Evolutionary conservation across 2,329 filamentous ascomycete species (phyloP).

Genomic region (Colletotrichum truncatum): DNA sequence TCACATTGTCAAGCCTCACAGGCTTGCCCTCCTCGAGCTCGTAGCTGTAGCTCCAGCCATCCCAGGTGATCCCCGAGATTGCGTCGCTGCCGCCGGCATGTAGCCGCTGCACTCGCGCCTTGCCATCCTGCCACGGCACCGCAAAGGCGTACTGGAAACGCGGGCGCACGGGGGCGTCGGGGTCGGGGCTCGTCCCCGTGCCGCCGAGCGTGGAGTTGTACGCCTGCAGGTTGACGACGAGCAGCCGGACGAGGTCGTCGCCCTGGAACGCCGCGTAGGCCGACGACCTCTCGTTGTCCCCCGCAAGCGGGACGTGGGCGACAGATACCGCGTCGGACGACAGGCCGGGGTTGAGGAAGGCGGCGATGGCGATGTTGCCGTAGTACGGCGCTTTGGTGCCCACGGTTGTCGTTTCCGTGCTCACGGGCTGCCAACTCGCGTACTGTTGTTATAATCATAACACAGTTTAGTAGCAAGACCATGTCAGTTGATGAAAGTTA

Average conservation of each 20-base stretch:
- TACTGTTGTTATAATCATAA: no score
- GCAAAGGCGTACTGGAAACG: conserved; percentile 51
- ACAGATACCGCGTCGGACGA: conserved; percentile 49
- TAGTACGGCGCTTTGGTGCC: conserved; percentile 74
- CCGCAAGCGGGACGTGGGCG: conserved; percentile 53
- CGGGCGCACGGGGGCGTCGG: conserved; percentile 40
- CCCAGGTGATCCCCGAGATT: conserved; percentile 68
- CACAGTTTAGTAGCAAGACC: no score
- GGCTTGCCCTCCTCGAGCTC: conserved; percentile 64
- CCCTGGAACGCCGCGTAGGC: conserved; percentile 66
- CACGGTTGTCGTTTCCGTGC: conserved; percentile 55
- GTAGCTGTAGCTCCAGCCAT: conserved; percentile 69
- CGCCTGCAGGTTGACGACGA: conserved; percentile 65
- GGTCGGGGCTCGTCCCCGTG: conserved; percentile 37
- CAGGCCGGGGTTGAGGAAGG: conserved; percentile 59
- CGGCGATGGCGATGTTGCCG: conserved; percentile 66
- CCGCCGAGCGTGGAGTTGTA: conserved; percentile 67
- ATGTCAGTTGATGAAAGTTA: not conserved
- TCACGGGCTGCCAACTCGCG: conserved; percentile 67
- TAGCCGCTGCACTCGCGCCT: conserved; percentile 55
- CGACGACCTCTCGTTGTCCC: conserved; percentile 47
- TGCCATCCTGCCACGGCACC: conserved; percentile 38
- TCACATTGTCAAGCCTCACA: conserved; percentile 64
- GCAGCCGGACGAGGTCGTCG: conserved; percentile 53
- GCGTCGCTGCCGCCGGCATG: conserved; percentile 71